Base-by-base conservation (phyloP, 345 rosid species). In the Linum tenue region DNA sequence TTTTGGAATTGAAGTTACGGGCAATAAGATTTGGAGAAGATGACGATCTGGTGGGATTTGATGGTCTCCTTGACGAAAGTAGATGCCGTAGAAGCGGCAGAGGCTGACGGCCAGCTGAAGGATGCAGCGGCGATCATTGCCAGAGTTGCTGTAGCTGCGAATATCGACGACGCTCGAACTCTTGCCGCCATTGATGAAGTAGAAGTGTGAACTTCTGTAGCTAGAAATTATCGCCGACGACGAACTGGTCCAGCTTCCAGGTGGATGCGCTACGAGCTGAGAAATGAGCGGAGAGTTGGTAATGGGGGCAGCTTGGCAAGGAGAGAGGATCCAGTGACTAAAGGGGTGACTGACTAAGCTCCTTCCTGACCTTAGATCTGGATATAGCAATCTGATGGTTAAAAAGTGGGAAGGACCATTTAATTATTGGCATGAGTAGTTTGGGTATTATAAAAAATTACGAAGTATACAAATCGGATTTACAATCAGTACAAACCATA, bases 1-100 rank as follows among this genome's bases (percentile, higher is more conserved):
- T 3, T 16, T 4, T 1, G 2, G 55, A 55, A 71, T 58, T 67
- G 55, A 41, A 5, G 60, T 1, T 81, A 92, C 95, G 98, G 95
- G 95, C 98, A 92, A 74, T 92, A 92, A 55, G 98, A 89, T 66
- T 92, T 92, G 78, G 98, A 92, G 91, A 92, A 92, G 79, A 92
- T 86, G 82, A 89, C 89, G 82, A 92, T 87, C 81, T 83, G 74
- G 80, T 87, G 92, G 44, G 97, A 77, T 65, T 89, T 73, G 74
- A 92, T 79, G 56, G 97, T 87, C 77, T 84, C 82, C 77, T 79
- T 62, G 65, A 91, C 95, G 72, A 89, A 91, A 7, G 79, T 22
- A 22, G 31, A 69, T 16, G 80, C 79, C n/a, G 84, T 40, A 22
- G 67, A 44, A 9, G 60, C 64, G 8, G 72, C 71, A 5, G 84